Evolutionary conservation across 2,329 filamentous ascomycete genomes (phyloP), one percentile per base, ranked within the genome.

Genomic region (Nemania sp.): DNA sequence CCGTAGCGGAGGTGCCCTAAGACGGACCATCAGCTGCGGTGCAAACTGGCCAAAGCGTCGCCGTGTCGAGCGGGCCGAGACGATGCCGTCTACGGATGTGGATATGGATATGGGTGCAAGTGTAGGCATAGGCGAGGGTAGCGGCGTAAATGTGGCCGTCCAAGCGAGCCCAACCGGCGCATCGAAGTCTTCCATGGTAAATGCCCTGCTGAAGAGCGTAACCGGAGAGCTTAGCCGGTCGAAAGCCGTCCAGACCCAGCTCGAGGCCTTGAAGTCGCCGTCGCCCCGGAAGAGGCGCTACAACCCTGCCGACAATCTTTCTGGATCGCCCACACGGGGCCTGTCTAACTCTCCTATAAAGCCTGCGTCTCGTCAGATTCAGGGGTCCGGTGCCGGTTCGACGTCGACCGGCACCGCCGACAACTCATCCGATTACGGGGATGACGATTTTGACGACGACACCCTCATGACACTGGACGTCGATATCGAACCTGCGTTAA

Each of bases 1-100:
- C 49, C 73, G 72, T 59, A 74, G 73, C 41, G 77, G 73, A 56
- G 75, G 72, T 54, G 76, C 75, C 4, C 70, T 90, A 36, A 80
- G 86, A 62, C 80, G 86, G 60, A 80, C 86, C 2, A 80, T 86
- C 54, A 91, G 86, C 67, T 89, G 85, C 66, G 86, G 86, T 15
- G 77, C 81, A 20, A 81, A 88, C 61, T 89, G 86, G 80, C 86
- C 87, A 1, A 92, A 92, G 69, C 78, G 86, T 59, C 80, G 86
- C 61, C 86, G 80, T 61, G 65, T 83, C 6, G 81, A 84, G 44
- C 77, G 76, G 28, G 69, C 73, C 12, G 78, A 74, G 45, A 66
- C 70, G 0, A 69, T 69, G 3, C 66, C 67, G n/a, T n/a, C n/a
- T 19, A 17, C 17, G 20, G 34, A 37, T 49, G 24, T 20, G 5